Conservation (phyloP, 768 basidiomycete species). For the Agrocybe chaxingu region DNA sequence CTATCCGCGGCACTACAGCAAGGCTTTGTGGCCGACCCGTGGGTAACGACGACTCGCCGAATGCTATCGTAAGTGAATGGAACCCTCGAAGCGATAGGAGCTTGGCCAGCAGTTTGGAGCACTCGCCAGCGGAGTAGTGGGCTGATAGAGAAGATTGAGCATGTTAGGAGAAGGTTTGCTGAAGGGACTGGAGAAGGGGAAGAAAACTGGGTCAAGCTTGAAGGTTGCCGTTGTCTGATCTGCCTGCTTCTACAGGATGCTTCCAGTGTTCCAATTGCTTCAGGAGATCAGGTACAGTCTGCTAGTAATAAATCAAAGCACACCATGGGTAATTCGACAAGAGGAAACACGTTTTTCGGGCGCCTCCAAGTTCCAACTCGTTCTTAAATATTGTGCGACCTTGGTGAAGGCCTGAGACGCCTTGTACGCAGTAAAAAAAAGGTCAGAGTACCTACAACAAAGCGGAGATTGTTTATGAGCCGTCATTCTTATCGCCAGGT, state of each 20-base stretch:
- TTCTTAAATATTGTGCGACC: no score
- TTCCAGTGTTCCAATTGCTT: conserved; percentile 12
- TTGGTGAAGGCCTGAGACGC: no score
- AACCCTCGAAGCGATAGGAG: not conserved
- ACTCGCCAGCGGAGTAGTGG: no score
- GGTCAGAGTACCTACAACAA: no score
- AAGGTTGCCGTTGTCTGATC: conserved; percentile 12
- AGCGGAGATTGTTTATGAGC: no score
- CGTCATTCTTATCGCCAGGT: no score
- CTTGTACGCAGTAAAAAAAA: no score
- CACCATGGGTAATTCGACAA: conserved; percentile 3
- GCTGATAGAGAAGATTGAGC: no score
- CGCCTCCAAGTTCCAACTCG: no score
- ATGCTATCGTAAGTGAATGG: no score
- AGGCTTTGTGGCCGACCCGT: no score
- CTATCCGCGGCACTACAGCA: conserved; percentile 18
- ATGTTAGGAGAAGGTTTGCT: not conserved
- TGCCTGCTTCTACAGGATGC: conserved; percentile 15
- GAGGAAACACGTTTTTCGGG: not conserved
- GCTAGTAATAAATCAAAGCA: conserved; percentile 10
- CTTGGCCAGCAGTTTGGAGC: not conserved
- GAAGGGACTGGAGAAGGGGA: not conserved
- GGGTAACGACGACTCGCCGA: no score
- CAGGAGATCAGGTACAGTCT: conserved; percentile 16
- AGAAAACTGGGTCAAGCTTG: not conserved